Evolutionary conservation across 768 basidiomycete genomes (phyloP).

Genomic region (Boletus rubroflammeus): DNA sequence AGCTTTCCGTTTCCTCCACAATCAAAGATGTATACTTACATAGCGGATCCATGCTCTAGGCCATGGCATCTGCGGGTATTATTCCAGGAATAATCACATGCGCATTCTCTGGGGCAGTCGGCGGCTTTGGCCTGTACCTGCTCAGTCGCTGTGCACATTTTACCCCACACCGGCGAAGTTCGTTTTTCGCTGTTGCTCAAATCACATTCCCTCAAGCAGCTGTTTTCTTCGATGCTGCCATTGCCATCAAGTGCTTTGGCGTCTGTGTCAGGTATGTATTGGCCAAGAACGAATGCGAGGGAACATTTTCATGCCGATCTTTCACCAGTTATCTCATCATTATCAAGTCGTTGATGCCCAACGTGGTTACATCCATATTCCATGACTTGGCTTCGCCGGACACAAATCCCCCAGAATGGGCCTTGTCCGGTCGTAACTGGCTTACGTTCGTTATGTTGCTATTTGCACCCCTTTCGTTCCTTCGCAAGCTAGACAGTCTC

Average conservation of each 20-base stretch:
- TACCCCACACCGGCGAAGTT: conserved; percentile 69
- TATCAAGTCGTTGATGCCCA: conserved; percentile 90
- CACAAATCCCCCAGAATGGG: conserved; percentile 70
- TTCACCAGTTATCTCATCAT: conserved; percentile 77
- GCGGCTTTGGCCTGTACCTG: conserved; percentile 85
- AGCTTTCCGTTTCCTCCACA: conserved; percentile 10
- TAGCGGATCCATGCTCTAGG: conserved; percentile 40
- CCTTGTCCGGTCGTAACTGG: conserved; percentile 79
- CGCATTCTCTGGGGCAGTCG: conserved; percentile 69
- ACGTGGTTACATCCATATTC: conserved; percentile 79
- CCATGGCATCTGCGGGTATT: conserved; percentile 86
- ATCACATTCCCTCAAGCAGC: conserved; percentile 88
- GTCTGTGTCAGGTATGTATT: conserved; percentile 78
- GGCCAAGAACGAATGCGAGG: neutral
- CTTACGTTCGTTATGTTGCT: conserved; percentile 71
- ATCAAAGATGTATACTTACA: neutral
- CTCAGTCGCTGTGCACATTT: conserved; percentile 79
- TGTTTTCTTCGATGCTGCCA: conserved; percentile 88
- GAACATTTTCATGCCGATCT: neutral
- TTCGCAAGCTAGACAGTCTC: conserved; percentile 79
- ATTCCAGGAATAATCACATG: conserved; percentile 91
- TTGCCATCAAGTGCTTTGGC: conserved; percentile 95
- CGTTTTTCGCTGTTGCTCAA: conserved; percentile 79
- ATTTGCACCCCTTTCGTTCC: conserved; percentile 77
- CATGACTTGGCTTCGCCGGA: conserved; percentile 67